Evolutionary conservation across 2,329 filamentous ascomycete genomes (phyloP).

Genomic region (Verticillium longisporum): DNA sequence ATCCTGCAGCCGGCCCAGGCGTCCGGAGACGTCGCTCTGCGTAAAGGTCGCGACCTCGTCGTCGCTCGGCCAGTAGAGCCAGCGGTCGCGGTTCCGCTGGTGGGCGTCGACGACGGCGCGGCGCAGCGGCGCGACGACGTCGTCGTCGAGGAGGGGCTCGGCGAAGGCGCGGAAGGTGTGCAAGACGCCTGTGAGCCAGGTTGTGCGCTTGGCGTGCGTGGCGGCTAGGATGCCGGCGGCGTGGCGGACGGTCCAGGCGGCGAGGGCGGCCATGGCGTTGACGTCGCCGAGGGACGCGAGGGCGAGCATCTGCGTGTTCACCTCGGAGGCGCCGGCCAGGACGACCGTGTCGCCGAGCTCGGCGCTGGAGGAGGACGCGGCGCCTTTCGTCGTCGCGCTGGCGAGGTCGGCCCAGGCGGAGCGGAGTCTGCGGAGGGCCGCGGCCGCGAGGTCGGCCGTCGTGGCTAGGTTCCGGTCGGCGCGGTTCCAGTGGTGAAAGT

Average conservation of each 20-base stretch:
- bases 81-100: conserved; percentile 13
- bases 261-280: conserved; percentile 47
- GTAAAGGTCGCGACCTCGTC: conserved; percentile 26
- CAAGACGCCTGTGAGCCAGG: conserved; percentile 24
- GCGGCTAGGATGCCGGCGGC: conserved; percentile 20
- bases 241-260: conserved; percentile 52
- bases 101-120: conserved; percentile 16
- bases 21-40: conserved; percentile 7
- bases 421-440: background rate
- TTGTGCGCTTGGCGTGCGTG: conserved; percentile 9
- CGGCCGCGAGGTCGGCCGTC: background rate
- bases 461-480: background rate
- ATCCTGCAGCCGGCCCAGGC: conserved; percentile 3
- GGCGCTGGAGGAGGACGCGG: background rate
- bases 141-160: conserved; percentile 29
- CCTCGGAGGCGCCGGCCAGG: background rate
- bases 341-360: background rate
- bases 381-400: background rate
- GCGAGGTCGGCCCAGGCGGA: background rate
- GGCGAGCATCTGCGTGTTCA: conserved; percentile 51
- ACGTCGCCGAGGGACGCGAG: conserved; percentile 56
- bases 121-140: conserved; percentile 23
- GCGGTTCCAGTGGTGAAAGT: background rate
- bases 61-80: conserved; percentile 30
- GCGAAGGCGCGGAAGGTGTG: conserved; percentile 43